Percentiles rank a stretch among this genome's conserved stretches.
These are phyloP conservation scores for Fusarium bactridioides DNA, from an alignment of 2,329 filamentous ascomycete genomes.

Conservation along the genomic window DNA sequence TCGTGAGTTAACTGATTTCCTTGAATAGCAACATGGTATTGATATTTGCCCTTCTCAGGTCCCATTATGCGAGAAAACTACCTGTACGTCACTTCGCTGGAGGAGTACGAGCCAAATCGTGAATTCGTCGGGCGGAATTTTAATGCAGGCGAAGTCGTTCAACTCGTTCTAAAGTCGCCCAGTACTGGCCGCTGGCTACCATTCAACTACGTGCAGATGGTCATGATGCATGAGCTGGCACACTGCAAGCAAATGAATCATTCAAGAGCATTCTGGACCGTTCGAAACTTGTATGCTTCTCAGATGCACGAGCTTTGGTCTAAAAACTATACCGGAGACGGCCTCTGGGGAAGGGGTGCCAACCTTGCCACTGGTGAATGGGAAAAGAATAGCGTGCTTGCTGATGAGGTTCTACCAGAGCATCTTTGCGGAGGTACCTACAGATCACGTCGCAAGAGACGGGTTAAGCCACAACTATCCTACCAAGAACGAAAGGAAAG, in stretches of 20 bases:
- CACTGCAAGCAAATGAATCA: slow-evolving; percentile 96
- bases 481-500: slow-evolving; percentile 79
- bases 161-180: slow-evolving; percentile 78
- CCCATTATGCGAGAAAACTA: slow-evolving; percentile 75
- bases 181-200: slow-evolving; percentile 76
- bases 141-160: slow-evolving; percentile 87
- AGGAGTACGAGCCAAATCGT: slow-evolving; percentile 81
- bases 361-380: slow-evolving; percentile 68
- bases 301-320: slow-evolving; percentile 77
- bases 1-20: slow-evolving; percentile 50
- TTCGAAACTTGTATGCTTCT: slow-evolving; percentile 75
- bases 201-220: slow-evolving; percentile 87
- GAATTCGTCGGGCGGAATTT: slow-evolving; percentile 92
- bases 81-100: slow-evolving; percentile 73
- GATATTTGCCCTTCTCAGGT: slow-evolving; percentile 47
- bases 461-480: slow-evolving; percentile 60
- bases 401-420: slow-evolving; percentile 68
- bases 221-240: slow-evolving; percentile 93
- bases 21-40: neutral
- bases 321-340: slow-evolving; percentile 78
- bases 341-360: slow-evolving; percentile 80
- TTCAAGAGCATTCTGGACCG: slow-evolving; percentile 79
- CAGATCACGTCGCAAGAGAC: slow-evolving; percentile 65
- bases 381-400: slow-evolving; percentile 59
- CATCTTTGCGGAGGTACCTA: slow-evolving; percentile 86